Conservation (phyloP, 192 early-diverging fungal species). For the Coemansia sp. region DNA sequence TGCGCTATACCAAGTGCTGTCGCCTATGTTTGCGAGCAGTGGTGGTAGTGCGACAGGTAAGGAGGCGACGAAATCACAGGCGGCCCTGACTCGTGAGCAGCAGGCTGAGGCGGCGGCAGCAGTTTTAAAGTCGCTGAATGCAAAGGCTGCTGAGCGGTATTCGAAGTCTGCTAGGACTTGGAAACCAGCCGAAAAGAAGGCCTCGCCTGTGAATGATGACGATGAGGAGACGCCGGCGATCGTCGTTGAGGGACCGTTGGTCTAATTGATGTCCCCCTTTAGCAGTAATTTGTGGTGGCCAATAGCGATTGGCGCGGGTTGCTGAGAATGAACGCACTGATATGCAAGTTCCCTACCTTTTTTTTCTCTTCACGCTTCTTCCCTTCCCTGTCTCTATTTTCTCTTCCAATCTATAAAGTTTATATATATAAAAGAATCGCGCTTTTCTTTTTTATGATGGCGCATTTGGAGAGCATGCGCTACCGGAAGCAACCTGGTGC, state of each 20-base stretch:
- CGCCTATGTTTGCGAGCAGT: conserved; percentile 28
- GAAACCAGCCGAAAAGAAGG: conserved; percentile 15
- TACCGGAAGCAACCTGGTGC: conserved; percentile 54
- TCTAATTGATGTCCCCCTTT: not conserved
- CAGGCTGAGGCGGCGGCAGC: conserved; percentile 45
- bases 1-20: conserved; percentile 41
- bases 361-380: conserved; percentile 1
- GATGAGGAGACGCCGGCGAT: conserved; percentile 11
- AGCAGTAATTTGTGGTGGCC: not conserved
- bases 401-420: not conserved
- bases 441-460: conserved; percentile 24
- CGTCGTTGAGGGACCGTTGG: conserved; percentile 16
- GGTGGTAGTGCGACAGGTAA: conserved; percentile 8
- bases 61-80: conserved; percentile 12
- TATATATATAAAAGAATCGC: not conserved
- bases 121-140: conserved; percentile 36
- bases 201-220: not conserved
- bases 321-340: not conserved
- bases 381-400: not conserved
- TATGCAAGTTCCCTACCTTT: not conserved
- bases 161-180: conserved; percentile 34
- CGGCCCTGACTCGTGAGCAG: conserved; percentile 39
- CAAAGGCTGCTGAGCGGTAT: conserved; percentile 27
- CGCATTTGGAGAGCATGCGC: conserved; percentile 55
- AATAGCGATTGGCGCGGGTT: not conserved